Percentiles rank a stretch among this genome's conserved stretches.
phyloP scores from a whole-genome alignment of 1,139 yeast genomes.

The Kluyveromyces sp. region DNA sequence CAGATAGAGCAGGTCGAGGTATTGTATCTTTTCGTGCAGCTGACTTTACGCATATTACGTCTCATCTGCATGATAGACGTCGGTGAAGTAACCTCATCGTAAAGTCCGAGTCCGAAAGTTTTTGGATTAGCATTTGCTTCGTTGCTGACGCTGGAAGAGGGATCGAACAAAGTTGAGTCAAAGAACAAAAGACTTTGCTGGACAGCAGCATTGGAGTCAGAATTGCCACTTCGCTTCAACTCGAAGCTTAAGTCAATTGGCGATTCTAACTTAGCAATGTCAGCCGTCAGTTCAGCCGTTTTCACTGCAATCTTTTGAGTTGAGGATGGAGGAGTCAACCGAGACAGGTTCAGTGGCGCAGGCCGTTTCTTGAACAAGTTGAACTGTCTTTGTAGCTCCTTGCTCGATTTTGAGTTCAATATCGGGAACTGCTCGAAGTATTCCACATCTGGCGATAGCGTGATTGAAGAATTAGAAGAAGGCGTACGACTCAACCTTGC shows the following conservation, averaged over 20 bases:
- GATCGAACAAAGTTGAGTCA: conserved; percentile 5
- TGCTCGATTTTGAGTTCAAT: not conserved
- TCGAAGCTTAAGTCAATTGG: conserved; percentile 7
- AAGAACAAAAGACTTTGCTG: conserved; percentile 2
- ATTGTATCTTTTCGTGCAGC: conserved; percentile 19
- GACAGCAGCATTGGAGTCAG: not conserved
- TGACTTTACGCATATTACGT: conserved; percentile 10
- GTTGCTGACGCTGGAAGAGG: not conserved
- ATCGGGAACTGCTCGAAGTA: conserved; percentile 3
- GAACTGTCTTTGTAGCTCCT: conserved; percentile 2
- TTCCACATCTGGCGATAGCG: conserved; percentile 4
- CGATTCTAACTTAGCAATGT: conserved; percentile 6
- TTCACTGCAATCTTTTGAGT: not conserved
- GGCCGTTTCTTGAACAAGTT: conserved; percentile 6
- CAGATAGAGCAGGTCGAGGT: conserved; percentile 33
- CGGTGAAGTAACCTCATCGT: conserved; percentile 21
- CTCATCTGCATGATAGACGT: conserved; percentile 13
- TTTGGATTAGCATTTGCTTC: not conserved
- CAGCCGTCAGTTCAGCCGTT: not conserved
- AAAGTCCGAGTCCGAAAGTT: conserved; percentile 4
- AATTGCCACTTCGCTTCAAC: not conserved
- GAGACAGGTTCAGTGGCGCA: conserved; percentile 5
- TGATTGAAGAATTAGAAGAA: not conserved
- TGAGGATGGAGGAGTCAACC: conserved; percentile 8
- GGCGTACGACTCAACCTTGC: conserved; percentile 3